phyloP scores from a whole-genome alignment of 2,329 filamentous ascomycete species.

The Phaeophleospora eucalypticola region DNA sequence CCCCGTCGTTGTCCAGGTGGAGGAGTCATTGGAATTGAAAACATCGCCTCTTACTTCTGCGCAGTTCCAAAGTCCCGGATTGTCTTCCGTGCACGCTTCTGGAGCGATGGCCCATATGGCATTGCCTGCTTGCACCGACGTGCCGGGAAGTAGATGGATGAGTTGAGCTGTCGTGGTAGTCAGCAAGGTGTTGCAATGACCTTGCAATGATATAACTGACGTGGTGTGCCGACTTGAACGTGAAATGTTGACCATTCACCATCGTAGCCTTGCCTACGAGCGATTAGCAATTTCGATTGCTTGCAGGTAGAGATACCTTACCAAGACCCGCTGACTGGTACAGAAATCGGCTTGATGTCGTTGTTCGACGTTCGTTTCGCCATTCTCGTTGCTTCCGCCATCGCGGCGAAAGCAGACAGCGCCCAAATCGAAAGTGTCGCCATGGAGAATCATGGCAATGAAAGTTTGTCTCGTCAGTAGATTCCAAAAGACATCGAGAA shows the following conservation, averaged over 20 bases:
- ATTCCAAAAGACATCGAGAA: neutral
- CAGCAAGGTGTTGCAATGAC: neutral
- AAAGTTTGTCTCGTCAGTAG: neutral
- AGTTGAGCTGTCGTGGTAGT: neutral
- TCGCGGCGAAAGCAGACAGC: neutral
- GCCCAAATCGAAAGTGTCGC: too few relatives aligned
- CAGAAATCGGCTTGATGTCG: neutral
- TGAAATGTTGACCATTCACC: conserved; percentile 41
- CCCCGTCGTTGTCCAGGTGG: conserved; percentile 34
- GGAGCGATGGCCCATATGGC: conserved; percentile 23
- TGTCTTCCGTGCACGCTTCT: conserved; percentile 23
- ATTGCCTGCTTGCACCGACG: conserved; percentile 20
- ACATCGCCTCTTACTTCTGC: conserved; percentile 23
- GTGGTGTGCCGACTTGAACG: conserved; percentile 38
- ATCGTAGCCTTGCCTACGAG: conserved; percentile 37
- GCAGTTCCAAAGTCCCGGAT: conserved; percentile 22
- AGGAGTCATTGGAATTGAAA: conserved; percentile 35
- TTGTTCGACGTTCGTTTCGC: neutral
- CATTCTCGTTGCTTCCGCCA: neutral
- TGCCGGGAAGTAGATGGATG: conserved; percentile 25
- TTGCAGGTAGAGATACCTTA: neutral
- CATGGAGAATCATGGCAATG: neutral
- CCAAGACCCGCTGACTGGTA: neutral
- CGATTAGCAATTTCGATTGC: neutral
- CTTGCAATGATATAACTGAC: conserved; percentile 22